phyloP scores from a whole-genome alignment of 2,329 filamentous ascomycete genomes.

The Colletotrichum orbiculare region DNA sequence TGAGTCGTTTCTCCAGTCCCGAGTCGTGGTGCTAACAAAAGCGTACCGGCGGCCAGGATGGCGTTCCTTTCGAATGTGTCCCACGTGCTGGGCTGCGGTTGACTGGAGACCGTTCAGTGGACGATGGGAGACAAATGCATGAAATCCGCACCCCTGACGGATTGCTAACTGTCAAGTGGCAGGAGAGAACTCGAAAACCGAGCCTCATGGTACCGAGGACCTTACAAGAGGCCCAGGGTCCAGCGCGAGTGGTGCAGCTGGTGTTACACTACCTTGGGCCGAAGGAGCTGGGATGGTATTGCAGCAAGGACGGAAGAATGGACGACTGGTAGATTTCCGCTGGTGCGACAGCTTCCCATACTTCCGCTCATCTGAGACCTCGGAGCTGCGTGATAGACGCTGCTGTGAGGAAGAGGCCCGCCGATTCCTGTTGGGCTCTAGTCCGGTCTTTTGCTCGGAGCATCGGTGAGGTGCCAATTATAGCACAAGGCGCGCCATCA shows the following conservation, averaged over 20 bases:
- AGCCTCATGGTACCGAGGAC: conserved; percentile 15
- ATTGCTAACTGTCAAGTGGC: conserved; percentile 21
- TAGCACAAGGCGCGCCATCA: conserved; percentile 21
- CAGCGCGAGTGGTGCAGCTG: neutral
- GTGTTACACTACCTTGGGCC: conserved; percentile 12
- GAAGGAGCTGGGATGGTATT: conserved; percentile 23
- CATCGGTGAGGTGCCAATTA: conserved; percentile 24
- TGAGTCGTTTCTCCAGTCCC: conserved; percentile 13
- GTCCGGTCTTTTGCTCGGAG: conserved; percentile 10
- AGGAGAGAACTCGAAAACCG: conserved; percentile 21
- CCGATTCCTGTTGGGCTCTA: neutral
- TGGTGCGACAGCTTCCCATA: conserved; percentile 29
- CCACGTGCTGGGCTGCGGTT: conserved; percentile 6
- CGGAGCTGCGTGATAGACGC: conserved; percentile 33
- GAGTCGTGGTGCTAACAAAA: conserved; percentile 28
- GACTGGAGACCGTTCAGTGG: conserved; percentile 13
- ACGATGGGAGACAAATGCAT: conserved; percentile 13
- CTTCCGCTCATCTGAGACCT: conserved; percentile 33
- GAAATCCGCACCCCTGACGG: conserved; percentile 22
- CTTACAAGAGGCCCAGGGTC: conserved; percentile 14
- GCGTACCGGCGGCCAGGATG: conserved; percentile 9
- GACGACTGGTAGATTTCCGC: conserved; percentile 4
- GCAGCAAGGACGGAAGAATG: conserved; percentile 24
- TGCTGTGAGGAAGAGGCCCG: neutral
- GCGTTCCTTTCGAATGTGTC: conserved; percentile 28